phyloP scores from a whole-genome alignment of 495 filamentous ascomycete genomes.

The Pseudevernia furfuracea region DNA sequence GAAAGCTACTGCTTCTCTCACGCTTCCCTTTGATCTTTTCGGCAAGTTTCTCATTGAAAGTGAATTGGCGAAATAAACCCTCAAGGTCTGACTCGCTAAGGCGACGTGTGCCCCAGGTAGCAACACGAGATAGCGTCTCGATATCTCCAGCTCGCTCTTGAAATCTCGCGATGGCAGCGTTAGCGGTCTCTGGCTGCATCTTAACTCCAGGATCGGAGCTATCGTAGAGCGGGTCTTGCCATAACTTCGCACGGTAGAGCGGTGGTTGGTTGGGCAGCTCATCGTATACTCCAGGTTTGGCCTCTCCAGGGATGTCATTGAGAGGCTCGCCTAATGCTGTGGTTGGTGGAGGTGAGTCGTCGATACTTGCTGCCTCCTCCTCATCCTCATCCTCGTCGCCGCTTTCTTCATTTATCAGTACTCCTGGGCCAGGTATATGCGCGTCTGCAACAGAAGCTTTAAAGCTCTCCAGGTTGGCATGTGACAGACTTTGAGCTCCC shows the following conservation, averaged over 20 bases:
- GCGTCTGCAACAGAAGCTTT: constrained; percentile 25
- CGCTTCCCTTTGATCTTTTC: constrained; percentile 33
- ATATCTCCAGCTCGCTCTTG: constrained; percentile 38
- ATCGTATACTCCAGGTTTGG: constrained; percentile 21
- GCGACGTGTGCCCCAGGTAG: constrained; percentile 66
- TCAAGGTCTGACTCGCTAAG: constrained; percentile 56
- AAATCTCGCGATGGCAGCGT: constrained; percentile 41
- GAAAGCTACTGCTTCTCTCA: constrained; percentile 37
- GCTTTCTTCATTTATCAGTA: constrained; percentile 41
- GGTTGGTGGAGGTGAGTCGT: constrained; percentile 31
- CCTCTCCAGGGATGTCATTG: constrained; percentile 29
- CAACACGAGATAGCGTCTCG: constrained; percentile 52
- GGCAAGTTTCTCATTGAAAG: constrained; percentile 42
- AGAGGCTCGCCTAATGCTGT: constrained; percentile 32
- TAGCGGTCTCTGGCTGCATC: constrained; percentile 40
- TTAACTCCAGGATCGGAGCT: constrained; percentile 30
- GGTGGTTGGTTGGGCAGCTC: constrained; percentile 27
- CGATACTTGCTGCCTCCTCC: constrained; percentile 24
- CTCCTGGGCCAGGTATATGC: constrained; percentile 40
- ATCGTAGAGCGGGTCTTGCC: constrained; percentile 37
- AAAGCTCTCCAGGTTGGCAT: constrained; percentile 26
- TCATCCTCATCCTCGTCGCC: constrained; percentile 34
- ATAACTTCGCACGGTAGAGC: constrained; percentile 36
- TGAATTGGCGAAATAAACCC: constrained; percentile 56
- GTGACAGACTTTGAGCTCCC: constrained; percentile 39